Evolutionary conservation across 495 filamentous ascomycete genomes (phyloP), one percentile per base, ranked within the genome.

Genomic region (Neurospora sp.): DNA sequence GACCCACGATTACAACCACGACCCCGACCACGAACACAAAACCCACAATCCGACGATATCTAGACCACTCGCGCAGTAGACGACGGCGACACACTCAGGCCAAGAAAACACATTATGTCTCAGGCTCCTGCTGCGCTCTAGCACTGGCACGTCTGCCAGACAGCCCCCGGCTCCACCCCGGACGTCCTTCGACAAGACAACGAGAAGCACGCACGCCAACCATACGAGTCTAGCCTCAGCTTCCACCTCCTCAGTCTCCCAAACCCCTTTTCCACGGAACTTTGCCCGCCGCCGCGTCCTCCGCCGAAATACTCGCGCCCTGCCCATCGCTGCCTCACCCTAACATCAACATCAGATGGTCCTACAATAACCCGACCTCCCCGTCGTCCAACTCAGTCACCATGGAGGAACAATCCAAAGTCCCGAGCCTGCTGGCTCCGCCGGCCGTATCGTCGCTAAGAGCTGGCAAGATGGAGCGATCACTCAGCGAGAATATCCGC

Each of bases 401-500:
- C 79, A 86, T 86, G 84, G 84, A 86, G 74, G 78, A 80, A 72
- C 80, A 80, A 77, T 71, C 76, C 72, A 79, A 70, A 40, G 79
- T 75, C 35, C 75, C 79, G 18, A 76, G 70, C 71, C 76, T 76
- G 79, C 81, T 86, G 74, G 85, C 83, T 72, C 83, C 83, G 73
- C 83, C 85, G 76, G 83, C 79, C 74, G 82, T 86, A 74, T 78
- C 78, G 75, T 83, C 83, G 75, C 82, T 88, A 74, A 81, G 87
- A 61, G 83, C 82, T 72, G 82, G 80, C 70, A 78, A 76, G 68
- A 88, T 88, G 87, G 85, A 85, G 78, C 79, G 87, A 59, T 84
- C 86, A 39, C 75, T 88, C 41, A 88, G 84, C 77, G 84, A 84
- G 71, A 81, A 88, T 72, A 88, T 88, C 42, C 85, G 85, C 74